A percentile compares a stretch with the other conserved stretches of the same genome.
phyloP scores from a whole-genome alignment of 371 early-diverging fungal genomes.

The Mortierella sp. region DNA sequence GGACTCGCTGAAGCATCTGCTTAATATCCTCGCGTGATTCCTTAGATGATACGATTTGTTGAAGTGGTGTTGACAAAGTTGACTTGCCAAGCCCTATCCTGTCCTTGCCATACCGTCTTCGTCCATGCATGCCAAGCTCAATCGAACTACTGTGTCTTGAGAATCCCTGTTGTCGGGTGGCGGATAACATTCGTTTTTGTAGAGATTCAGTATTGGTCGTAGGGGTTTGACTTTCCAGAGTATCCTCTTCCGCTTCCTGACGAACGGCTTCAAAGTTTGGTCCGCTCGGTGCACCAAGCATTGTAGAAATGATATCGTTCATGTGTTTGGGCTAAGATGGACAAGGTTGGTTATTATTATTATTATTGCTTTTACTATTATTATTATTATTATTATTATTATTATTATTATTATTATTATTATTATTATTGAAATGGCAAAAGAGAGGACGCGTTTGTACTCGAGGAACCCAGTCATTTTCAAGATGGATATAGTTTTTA shows the following conservation, averaged over 20 bases:
- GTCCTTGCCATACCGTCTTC: slow-evolving; percentile 3
- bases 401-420: no score
- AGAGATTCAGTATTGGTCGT: slow-evolving; percentile 32
- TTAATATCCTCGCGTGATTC: slow-evolving; percentile 31
- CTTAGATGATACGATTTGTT: not conserved
- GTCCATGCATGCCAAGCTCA: slow-evolving; percentile 6
- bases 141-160: slow-evolving; percentile 19
- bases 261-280: not conserved
- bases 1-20: slow-evolving; percentile 33
- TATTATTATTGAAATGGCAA: no score
- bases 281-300: slow-evolving; percentile 37
- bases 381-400: no score
- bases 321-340: no score
- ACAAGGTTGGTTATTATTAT: no score
- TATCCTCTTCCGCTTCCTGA: slow-evolving; percentile 22
- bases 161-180: slow-evolving; percentile 11
- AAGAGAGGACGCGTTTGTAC: no score
- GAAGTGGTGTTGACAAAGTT: not conserved
- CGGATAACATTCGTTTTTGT: slow-evolving; percentile 15
- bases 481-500: no score
- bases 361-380: no score
- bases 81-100: not conserved
- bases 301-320: slow-evolving; percentile 2
- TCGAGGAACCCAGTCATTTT: no score
- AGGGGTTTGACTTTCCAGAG: slow-evolving; percentile 15